Evolutionary conservation across 257 asterid species (phyloP), one percentile per base, ranked within the genome.

Genomic region (Capsicum pubescens): DNA sequence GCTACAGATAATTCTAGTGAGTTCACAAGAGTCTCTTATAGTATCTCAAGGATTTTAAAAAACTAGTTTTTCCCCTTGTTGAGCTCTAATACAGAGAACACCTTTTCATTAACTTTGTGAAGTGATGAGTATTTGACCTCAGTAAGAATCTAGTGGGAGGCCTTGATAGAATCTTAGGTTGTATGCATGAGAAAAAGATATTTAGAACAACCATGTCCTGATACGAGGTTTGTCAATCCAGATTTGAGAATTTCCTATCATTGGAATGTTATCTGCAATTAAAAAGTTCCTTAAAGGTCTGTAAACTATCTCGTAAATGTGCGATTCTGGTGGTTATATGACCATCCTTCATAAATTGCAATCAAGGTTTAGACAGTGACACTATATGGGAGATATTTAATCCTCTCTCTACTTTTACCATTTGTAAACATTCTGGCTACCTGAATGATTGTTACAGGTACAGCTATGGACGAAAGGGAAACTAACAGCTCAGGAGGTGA

Each of bases 381-480:
- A 70, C 79, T 39, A 16, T 17, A 4, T 5, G 13, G 35, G 2
- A 70, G 32, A 42, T 70, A 35, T 15, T 2, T 32, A 70, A 9
- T 70, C 56, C 79, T 70, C 56, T 70, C 9, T 42, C 26, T n/a
- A 56, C 16, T 50, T 60, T 36, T 71, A 70, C 1, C 72, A 19
- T 3, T 19, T 26, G 14, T 50, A 42, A 9, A 60, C 60, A 32
- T 11, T 61, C 59, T 69, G 54, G 58, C 46, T 48, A 80, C 64
- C 48, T 11, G 35, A 60, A 10, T 21, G 35, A 67, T 82, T 57
- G 74, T 84, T 71, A 83, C 95, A 90, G 97, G 93, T 21, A 71
- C 58, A n/a, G 92, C 86, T 83, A 91, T 87, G 93, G 72, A 77
- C 2, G 69, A 66, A 32, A 85, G 90, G 87, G 83, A 59, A 55